phyloP scores from a whole-genome alignment of 768 basidiomycete genomes.

The Exidia glandulosa region DNA sequence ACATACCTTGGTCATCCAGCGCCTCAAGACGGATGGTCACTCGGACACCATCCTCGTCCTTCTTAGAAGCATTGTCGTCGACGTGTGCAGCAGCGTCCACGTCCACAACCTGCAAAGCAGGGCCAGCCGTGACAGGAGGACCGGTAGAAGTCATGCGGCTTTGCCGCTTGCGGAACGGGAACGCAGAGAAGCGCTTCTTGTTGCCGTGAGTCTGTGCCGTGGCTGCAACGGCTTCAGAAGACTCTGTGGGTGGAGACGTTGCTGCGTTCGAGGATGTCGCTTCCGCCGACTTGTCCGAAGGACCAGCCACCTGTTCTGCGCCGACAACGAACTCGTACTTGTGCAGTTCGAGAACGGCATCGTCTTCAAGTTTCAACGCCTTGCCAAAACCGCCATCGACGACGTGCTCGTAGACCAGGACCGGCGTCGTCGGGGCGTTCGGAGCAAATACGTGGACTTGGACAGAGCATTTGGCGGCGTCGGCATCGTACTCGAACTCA shows the following conservation, averaged over 20 bases:
- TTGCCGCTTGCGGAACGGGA: conserved; percentile 53
- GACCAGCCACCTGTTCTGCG: not conserved
- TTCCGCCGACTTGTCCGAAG: not conserved
- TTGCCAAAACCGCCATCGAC: conserved; percentile 79
- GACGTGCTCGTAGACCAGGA: conserved; percentile 33
- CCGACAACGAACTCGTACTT: conserved; percentile 49
- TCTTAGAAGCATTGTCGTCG: conserved; percentile 22
- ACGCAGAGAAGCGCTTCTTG: conserved; percentile 53
- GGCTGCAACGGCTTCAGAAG: conserved; percentile 10
- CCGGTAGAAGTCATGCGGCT: conserved; percentile 25
- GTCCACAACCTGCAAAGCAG: conserved; percentile 71
- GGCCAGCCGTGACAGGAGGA: conserved; percentile 42
- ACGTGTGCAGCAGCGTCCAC: conserved; percentile 29
- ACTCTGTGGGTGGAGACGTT: conserved; percentile 7
- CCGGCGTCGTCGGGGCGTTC: conserved; percentile 33
- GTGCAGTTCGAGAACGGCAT: conserved; percentile 69
- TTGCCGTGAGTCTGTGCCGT: conserved; percentile 13
- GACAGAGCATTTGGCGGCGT: conserved; percentile 74
- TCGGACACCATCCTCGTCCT: conserved; percentile 54
- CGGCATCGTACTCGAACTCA: conserved; percentile 89
- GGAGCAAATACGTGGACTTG: conserved; percentile 66
- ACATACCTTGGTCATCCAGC: conserved; percentile 62
- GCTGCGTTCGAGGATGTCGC: not conserved
- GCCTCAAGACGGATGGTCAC: conserved; percentile 74
- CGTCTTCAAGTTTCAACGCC: conserved; percentile 61